Percentiles rank a stretch among this genome's conserved stretches.
phyloP scores from a whole-genome alignment of 2,329 filamentous ascomycete genomes.

The Basipetospora chlamydospora region DNA sequence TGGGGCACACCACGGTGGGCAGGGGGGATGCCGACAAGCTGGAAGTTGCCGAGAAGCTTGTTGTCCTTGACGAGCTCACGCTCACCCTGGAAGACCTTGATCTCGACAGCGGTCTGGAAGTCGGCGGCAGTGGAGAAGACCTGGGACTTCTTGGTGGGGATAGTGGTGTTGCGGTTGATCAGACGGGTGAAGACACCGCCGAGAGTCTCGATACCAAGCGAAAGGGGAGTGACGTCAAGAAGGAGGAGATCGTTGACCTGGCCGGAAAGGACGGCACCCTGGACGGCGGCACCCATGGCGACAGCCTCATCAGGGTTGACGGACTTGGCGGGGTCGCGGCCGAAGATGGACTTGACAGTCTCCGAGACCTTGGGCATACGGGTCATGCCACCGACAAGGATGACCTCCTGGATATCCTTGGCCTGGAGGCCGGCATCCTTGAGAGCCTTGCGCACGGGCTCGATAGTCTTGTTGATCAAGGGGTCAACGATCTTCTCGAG shows the following conservation, averaged over 20 bases:
- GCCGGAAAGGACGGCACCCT: slow-evolving; percentile 91
- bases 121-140: slow-evolving; percentile 95
- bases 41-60: slow-evolving; percentile 98
- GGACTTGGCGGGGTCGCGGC: slow-evolving; percentile 90
- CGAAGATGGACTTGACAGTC: slow-evolving; percentile 93
- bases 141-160: slow-evolving; percentile 98
- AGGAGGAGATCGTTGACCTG: slow-evolving; percentile 93
- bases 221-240: slow-evolving; percentile 89
- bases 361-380: slow-evolving; percentile 98
- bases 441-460: slow-evolving; percentile 89
- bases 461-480: slow-evolving; percentile 71
- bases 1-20: slow-evolving; percentile 94
- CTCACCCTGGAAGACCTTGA: slow-evolving; percentile 99
- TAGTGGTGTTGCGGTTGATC: slow-evolving; percentile 98
- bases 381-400: slow-evolving; percentile 97
- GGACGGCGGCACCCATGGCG: slow-evolving; percentile 91
- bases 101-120: slow-evolving; percentile 97
- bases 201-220: slow-evolving; percentile 95
- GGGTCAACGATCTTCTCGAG: slow-evolving; percentile 88
- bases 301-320: slow-evolving; percentile 98
- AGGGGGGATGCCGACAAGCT: slow-evolving; percentile 92
- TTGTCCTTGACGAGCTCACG: slow-evolving; percentile 98
- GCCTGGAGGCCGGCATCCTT: slow-evolving; percentile 87
- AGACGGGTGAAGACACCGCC: slow-evolving; percentile 95
- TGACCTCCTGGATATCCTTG: slow-evolving; percentile 94